Evolutionary conservation across 1,284 basidiomycete genomes (phyloP).

Genomic region (Apiotrichum porosum): DNA sequence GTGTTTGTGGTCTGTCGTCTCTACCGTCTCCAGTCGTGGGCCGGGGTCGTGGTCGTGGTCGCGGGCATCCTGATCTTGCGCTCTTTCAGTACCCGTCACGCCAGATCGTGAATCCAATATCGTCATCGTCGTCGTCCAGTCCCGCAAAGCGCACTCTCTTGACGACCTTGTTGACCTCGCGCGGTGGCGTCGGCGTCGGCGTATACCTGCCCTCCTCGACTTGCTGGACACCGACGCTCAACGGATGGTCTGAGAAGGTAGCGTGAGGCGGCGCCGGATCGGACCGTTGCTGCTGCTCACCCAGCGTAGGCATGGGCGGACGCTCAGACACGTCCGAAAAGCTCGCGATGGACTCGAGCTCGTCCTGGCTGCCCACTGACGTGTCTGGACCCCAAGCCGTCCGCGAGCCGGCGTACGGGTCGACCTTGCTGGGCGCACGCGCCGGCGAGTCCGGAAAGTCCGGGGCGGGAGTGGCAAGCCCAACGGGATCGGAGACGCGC

Average conservation of each 20-base stretch:
- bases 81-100: constrained; percentile 23
- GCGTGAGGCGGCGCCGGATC: too few species aligned
- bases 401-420: too few species aligned
- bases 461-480: background rate
- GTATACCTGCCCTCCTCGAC: too few species aligned
- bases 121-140: constrained; percentile 16
- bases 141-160: constrained; percentile 19
- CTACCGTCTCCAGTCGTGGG: too few species aligned
- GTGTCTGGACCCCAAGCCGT: too few species aligned
- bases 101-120: constrained; percentile 33
- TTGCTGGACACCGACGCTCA: background rate
- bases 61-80: too few species aligned
- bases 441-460: background rate
- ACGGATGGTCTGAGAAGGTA: too few species aligned
- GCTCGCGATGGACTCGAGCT: constrained; percentile 2
- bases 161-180: constrained; percentile 16
- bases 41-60: too few species aligned
- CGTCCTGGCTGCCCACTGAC: too few species aligned
- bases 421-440: background rate
- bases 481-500: background rate
- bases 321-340: too few species aligned
- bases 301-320: too few species aligned
- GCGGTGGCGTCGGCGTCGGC: constrained; percentile 2
- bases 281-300: background rate
- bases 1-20: too few species aligned